Base-by-base conservation (phyloP, 129 eudicot genomes). In the Sambucus nigra region DNA sequence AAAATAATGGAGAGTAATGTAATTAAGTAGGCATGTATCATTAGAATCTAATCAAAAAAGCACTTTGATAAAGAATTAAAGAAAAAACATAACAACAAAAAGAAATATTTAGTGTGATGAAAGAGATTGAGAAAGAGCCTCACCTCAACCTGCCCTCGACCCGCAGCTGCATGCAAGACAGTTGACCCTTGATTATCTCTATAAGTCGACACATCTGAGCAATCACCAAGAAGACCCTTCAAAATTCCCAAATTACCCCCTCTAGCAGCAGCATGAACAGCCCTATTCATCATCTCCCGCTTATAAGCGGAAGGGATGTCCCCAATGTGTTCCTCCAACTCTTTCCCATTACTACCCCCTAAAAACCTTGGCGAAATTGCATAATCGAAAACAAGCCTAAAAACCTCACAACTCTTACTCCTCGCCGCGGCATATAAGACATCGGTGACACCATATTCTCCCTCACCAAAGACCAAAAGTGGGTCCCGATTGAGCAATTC, bases 381-480 rank as follows among this genome's bases (percentile, higher is more conserved):
- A 47, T 47, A 76, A 67, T 74, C 95, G 52, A 73, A 68, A 47
- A 85, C 67, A 39, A 81, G 55, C 89, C 54, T 61, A 54, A 89
- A 89, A 52, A 89, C 98, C 65, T 79, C 88, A 18, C 57, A 17
- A 26, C 64, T 81, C 84, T 76, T 85, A 53, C 98, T 72, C 83
- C 86, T 68, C 1, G 95, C 88, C 14, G 98, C 98, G 19, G 98
- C 98, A 61, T 89, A 89, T 6, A 89, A 23, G 1, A 89, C 59
- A 72, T 89, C 98, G 21, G 98, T 89, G 49, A 89, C 88, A 2
- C 98, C 98, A 64, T 68, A 89, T 31, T 89, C 98, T 38, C 95
- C 98, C 70, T 89, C 98, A 0, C 98, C 98, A 28, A 89, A 89
- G 1, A 89, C 98, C 69, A 89, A 64, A 60, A 89, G 80, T n/a